Evolutionary conservation across 306 rosid genomes (phyloP), one percentile per base, ranked within the genome.

Genomic region (Glycine tomentella): DNA sequence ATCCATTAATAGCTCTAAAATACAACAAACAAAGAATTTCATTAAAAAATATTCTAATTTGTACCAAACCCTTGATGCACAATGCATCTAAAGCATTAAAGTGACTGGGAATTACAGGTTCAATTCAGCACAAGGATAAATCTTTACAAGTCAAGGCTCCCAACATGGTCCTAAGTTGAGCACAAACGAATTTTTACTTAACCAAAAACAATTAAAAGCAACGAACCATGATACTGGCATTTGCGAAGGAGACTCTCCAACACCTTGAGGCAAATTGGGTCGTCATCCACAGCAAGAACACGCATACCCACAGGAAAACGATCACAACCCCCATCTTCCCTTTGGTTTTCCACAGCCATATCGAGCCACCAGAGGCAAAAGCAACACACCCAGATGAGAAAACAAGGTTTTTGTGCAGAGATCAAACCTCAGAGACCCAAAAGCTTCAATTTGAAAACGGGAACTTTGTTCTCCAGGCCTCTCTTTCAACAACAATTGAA

Each of bases 201-300:
- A 81, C 15, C 17, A 77, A 66, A 69, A 25, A 25, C 2, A 25
- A 34, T 67, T 9, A 67, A 33, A 38, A 25, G 59, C 1, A 82
- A 89, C 87, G 13, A 81, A 95, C 99, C 99, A 2, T 88, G 94
- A 75, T 95, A 95, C 33, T 89, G 87, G 93, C 99, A 95, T 87
- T 87, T 88, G 45, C 89, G 92, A 80, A 95, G 99, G 62, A 95
- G 88, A 58, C 6, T 82, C 33, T 90, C 97, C 80, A 93, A 72
- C n/a, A 91, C 70, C 84, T 81, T 95, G 76, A 95, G 97, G 79
- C 98, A 95, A 84, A 68, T 85, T 72, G 94, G 98, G 86, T 95
- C 85, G 66, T 95, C 99, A 44, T 95, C 99, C 20, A 93, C 99
- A 5, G 99, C 99, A 20, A 95, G 91, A 85, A 95, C 97, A 31